Evolutionary conservation across 1,284 basidiomycete genomes (phyloP), one percentile per base, ranked within the genome.

Genomic region (Pholiota adiposa): DNA sequence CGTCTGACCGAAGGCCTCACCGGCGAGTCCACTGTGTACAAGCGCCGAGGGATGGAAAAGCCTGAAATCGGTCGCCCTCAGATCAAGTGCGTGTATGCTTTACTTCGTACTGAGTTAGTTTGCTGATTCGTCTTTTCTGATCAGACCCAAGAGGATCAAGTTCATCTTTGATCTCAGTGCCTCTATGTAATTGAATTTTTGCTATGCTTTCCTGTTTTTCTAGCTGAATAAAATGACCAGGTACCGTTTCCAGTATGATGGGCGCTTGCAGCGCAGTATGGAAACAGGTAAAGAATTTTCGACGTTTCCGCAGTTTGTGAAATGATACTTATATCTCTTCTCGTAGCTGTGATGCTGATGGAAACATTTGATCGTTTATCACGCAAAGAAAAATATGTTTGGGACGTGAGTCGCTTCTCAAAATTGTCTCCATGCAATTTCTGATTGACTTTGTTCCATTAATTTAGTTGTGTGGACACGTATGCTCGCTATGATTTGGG

Each of bases 161-260:
- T 88, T 89, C 66, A 73, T 88, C n/a, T 88, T 89, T 65, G 87
- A 89, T 67, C 75, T 88, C 51, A 88, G 86, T 67, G 86, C 83
- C n/a, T 89, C 87, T 0, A 89, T 89, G 86, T 85, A 65, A 54
- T 74, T 63, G 6, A 6, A 19, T 44, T 31, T 48, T n/a, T n/a
- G n/a, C n/a, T 27, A 14, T 61, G 1, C 2, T 41, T 5, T 3
- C 18, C 12, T 21, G 16, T 27, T 25, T 49, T 14, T 49, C 33
- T 8, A 38, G 25, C 19, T 4, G 8, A 44, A 31, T 18, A 25
- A n/a, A 49, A 19, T 1, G 19, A 51, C 23, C 56, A 85, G 84
- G 83, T 87, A 88, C 70, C 85, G 87, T 4, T 89, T 89, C 75
- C 87, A 89, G 63, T 86, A 87, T 58, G 87, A 89, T 69, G 86